Base-by-base conservation (phyloP, 1,139 yeast genomes). In the Kurtzmaniella quercitrusa region DNA sequence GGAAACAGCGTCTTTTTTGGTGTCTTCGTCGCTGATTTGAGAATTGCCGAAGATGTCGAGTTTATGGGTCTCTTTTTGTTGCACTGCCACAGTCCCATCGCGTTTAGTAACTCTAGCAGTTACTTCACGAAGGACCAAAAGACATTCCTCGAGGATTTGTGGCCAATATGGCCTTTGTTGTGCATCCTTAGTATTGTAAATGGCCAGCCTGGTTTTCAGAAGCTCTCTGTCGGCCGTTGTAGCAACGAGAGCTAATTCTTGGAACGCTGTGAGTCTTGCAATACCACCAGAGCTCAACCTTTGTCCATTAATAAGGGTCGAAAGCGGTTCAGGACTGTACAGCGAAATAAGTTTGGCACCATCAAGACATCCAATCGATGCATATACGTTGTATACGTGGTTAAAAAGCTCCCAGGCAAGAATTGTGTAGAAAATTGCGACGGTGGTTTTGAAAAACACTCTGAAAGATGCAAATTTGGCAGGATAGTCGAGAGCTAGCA, bases 301-400 rank as follows among this genome's bases (percentile, higher is more conserved):
- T 49, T 91, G 70, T 0, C 98, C 98, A 3, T 84, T 72, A 9
- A 89, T 63, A 41, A 91, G 67, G 2, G 95, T 84, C 39, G 78
- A 82, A 44, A 87, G 74, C 3, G 91, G 93, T 47, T 86, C 88
- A 0, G 82, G 63, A 15, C 93, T 80, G 40, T 79, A 71, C 5
- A 81, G 69, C 36, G 93, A 82, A 23, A 89, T 73, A 17, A 87
- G 80, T 45, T 79, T 80, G 20, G 83, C 82, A 28, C 88, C 80
- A 53, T 85, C 88, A 40, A 85, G 61, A 50, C 98, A 93, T 0
- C 97, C 96, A 47, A 87, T 75, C 7, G 89, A 76, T 56, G 91
- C 75, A 60, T 88, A 91, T 3, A 88, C 83, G 49, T 79, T 71
- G 56, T 81, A 89, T 2, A 81, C 67, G 45, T 78, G 74, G 59